Base-by-base conservation (phyloP, 352 stramenopile species). In the Phytophthora tubulina region DNA sequence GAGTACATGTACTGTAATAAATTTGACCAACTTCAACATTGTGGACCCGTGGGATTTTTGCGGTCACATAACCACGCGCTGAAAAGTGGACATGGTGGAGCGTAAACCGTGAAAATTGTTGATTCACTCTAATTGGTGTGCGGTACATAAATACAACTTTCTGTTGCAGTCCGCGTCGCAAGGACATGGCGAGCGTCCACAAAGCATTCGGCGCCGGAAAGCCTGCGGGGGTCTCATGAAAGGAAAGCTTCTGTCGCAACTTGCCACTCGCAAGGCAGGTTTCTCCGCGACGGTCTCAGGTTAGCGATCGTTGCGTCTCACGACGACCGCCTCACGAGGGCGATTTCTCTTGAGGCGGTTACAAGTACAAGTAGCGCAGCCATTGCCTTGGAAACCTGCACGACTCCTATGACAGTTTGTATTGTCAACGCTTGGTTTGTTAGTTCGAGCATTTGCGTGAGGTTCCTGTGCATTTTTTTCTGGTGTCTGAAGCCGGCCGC, bases 71-170 rank as follows among this genome's bases (percentile, higher is more conserved):
- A 56, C 33, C 45, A 39, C 17, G 27, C 32, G 14, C 49, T 59
- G 32, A 55, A 56, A 73, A 63, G 66, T 73, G 66, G 66, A 73
- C 66, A 73, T 31, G 66, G 56, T 57, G 45, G 44, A 27, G 39
- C 53, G 36, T 71, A 14, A 56, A 42, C 51, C 2, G 1, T n/a
- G n/a, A 17, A 61, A 67, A 61, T 27, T 48, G 60, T 45, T 67
- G 60, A 67, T 32, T 52, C 48, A 35, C 36, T 41, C 15, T 31
- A 45, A 38, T 33, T 57, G 6, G 33, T 55, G 52, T 70, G 14
- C 1, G 3, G 6, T 31, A 58, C 62, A 70, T 15, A 52, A 57
- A 63, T 32, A 1, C 60, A 67, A 64, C 56, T 63, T 63, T 4
- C 41, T 31, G 21, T 53, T 14, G 11, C 46, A 15, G 6, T 44